These are phyloP conservation scores for Pseudevernia furfuracea DNA, from an alignment of 495 filamentous ascomycete species.

Conservation along the genomic window DNA sequence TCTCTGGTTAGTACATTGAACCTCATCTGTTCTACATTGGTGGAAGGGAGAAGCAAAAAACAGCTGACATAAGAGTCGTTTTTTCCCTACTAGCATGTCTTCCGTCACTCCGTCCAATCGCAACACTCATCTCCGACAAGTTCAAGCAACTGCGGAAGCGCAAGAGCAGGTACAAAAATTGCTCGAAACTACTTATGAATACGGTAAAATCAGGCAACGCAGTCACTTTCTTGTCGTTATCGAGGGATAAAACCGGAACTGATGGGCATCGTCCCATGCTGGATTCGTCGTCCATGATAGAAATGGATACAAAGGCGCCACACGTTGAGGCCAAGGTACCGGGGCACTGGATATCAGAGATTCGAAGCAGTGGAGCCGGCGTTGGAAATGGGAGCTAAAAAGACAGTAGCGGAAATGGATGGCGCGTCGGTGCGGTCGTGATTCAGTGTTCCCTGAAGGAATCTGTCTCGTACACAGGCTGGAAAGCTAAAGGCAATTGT, in stretches of 20 bases:
- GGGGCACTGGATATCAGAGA: background rate
- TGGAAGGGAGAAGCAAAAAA: background rate
- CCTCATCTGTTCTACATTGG: background rate
- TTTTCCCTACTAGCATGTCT: constrained; percentile 6
- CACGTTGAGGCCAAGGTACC: no score
- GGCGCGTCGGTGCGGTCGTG: no score
- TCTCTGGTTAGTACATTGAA: constrained; percentile 16
- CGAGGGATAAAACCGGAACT: background rate
- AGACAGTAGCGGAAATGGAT: background rate
- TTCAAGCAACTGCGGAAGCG: constrained; percentile 1
- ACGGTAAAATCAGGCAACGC: background rate
- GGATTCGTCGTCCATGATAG: background rate
- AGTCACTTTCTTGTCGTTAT: background rate
- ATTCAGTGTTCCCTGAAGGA: no score
- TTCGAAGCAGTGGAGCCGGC: background rate
- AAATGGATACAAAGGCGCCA: background rate
- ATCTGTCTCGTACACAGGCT: no score
- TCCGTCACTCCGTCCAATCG: constrained; percentile 14
- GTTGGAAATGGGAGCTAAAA: background rate
- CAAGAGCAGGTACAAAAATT: background rate
- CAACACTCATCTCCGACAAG: constrained; percentile 3
- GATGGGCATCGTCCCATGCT: background rate
- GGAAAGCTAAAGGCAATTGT: no score
- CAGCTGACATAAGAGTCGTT: background rate
- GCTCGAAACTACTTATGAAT: constrained; percentile 3